phyloP scores from a whole-genome alignment of 805 yeast species.

The Zygosaccharomyces bisporus region DNA sequence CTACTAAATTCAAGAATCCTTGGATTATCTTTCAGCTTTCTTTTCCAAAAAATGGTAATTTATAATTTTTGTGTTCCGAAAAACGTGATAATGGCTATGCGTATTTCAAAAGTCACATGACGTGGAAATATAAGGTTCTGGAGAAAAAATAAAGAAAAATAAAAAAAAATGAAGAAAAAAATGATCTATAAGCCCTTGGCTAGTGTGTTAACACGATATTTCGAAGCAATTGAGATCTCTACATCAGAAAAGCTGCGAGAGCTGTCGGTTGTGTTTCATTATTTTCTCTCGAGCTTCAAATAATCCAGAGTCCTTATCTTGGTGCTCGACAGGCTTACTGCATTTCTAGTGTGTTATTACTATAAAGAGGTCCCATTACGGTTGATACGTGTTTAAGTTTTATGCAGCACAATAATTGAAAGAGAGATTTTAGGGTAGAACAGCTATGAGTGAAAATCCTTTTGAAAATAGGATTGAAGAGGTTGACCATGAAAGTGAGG shows the following conservation, averaged over 20 bases:
- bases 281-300: not conserved
- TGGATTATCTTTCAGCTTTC: not conserved
- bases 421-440: not conserved
- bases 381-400: not conserved
- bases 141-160: not conserved
- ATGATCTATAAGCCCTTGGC: not conserved
- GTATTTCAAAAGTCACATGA: not conserved
- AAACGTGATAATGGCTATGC: not conserved
- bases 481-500: slow-evolving; percentile 8
- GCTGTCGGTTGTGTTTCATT: not conserved
- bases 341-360: not conserved
- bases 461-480: slow-evolving; percentile 19
- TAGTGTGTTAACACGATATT: not conserved
- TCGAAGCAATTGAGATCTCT: not conserved
- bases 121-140: not conserved
- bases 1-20: not conserved
- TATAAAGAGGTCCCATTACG: not conserved
- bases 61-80: not conserved
- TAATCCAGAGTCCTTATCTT: not conserved
- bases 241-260: not conserved
- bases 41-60: not conserved
- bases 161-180: not conserved
- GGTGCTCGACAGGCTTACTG: not conserved
- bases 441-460: slow-evolving; percentile 36
- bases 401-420: not conserved